A percentile compares a stretch with the other conserved stretches of the same genome.
Evolutionary conservation across 2,329 filamentous ascomycete genomes (phyloP).

Genomic region (Lithohypha guttulata): DNA sequence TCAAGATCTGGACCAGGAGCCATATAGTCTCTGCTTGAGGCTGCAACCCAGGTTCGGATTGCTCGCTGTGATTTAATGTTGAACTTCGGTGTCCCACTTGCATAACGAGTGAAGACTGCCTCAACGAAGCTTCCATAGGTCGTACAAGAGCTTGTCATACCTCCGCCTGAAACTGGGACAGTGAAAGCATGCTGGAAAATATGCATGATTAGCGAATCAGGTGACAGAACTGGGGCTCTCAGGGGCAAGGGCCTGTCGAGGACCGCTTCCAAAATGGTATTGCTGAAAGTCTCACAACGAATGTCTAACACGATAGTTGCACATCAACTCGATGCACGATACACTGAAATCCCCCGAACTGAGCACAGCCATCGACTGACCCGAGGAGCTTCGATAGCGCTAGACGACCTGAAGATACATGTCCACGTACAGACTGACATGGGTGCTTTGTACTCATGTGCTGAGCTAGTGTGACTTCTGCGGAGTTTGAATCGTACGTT

Average conservation of each 20-base stretch:
- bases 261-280: not conserved
- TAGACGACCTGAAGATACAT: not conserved
- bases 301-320: not conserved
- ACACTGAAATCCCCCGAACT: constrained; percentile 23
- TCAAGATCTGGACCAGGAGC: too few relatives aligned
- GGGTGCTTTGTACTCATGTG: not conserved
- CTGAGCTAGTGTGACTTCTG: too few relatives aligned
- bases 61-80: too few relatives aligned
- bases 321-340: constrained; percentile 7
- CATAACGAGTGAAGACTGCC: too few relatives aligned
- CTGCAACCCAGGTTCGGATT: too few relatives aligned
- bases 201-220: constrained; percentile 3
- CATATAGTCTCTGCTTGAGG: too few relatives aligned
- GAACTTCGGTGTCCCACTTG: too few relatives aligned
- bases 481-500: too few relatives aligned
- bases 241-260: too few relatives aligned
- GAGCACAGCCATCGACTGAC: constrained; percentile 20
- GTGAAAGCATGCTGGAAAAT: not conserved
- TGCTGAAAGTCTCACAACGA: not conserved
- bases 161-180: constrained; percentile 4
- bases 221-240: constrained; percentile 1
- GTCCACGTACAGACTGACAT: too few relatives aligned
- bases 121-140: too few relatives aligned
- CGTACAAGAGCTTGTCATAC: not conserved
- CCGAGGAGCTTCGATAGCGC: constrained; percentile 8